Base-by-base conservation (phyloP, 1,284 basidiomycete genomes). In the Ustilago nuda region DNA sequence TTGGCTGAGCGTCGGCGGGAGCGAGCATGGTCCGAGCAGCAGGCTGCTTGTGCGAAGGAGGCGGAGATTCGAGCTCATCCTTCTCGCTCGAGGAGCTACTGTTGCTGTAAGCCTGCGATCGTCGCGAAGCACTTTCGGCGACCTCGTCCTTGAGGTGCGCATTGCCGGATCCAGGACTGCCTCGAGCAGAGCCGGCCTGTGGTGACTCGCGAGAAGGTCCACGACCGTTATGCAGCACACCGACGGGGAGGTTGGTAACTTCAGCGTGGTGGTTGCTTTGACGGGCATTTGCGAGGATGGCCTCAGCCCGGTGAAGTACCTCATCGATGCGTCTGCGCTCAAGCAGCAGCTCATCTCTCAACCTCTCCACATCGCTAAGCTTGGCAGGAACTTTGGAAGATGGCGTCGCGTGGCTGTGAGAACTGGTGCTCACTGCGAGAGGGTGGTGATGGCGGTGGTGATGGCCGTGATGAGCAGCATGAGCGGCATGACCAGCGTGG, bases 241-340 rank as follows among this genome's bases (percentile, higher is more conserved):
- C 59, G 15, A 45, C 51, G 13, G 58, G 55, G 7, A 46, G 51
- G 2, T 58, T 62, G 30, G 58, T 45, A 32, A 52, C 58, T 12
- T 73, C 71, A 43, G 27, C 60, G 12, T 57, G 9, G 32, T 63
- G 58, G 35, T 62, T 71, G 32, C 64, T 36, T 13, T 74, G 65
- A 6, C 72, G 70, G 6, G 65, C 62, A 8, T 70, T 66, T 15
- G 68, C 57, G 0, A 81, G 71, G 13, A 83, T 57, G 1, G 62
- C 39, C 62, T 84, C 83, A 11, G 82, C 78, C n/a, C 77, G 78
- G 27, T 68, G 56, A 37, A 84, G 50, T 7, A 84, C 58, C 27
- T 79, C 76, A 32, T 84, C 75, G 36, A 84, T 66, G 5, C 81
- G 72, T 19, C 61, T 63, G 48, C 76, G 72, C 64, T 83, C 83